Evolutionary conservation across 2,329 filamentous ascomycete species (phyloP).

Genomic region (Anisogramma anomala): DNA sequence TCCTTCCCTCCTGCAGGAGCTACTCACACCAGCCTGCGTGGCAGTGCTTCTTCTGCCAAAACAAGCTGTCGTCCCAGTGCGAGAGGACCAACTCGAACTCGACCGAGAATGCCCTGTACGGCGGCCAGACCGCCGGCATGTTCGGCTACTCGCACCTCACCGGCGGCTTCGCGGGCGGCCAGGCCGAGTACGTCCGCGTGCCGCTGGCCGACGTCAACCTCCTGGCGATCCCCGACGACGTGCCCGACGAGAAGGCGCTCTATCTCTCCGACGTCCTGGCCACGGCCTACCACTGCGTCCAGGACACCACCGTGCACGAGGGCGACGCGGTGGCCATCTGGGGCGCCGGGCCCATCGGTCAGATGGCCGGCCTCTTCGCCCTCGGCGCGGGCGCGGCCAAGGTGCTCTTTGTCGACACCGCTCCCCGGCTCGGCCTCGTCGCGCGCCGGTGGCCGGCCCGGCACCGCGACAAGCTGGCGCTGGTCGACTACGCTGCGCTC

Average conservation of each 20-base stretch:
- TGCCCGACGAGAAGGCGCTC: conserved; percentile 75
- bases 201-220: conserved; percentile 73
- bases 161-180: conserved; percentile 76
- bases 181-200: conserved; percentile 77
- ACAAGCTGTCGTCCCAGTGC: conserved; percentile 69
- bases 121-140: conserved; percentile 61
- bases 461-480: conserved; percentile 45
- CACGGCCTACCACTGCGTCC: conserved; percentile 72
- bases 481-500: conserved; percentile 55
- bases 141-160: conserved; percentile 71
- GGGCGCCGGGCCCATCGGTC: conserved; percentile 76
- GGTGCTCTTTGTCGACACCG: conserved; percentile 70
- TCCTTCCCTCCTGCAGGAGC: background rate
- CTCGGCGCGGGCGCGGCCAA: conserved; percentile 61
- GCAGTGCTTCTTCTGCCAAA: conserved; percentile 64
- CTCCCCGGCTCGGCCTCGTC: conserved; percentile 57
- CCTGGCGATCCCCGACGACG: conserved; percentile 62
- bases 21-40: background rate
- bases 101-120: conserved; percentile 64
- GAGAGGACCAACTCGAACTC: conserved; percentile 68
- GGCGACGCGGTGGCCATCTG: conserved; percentile 72
- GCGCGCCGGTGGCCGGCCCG: conserved; percentile 45
- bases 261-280: conserved; percentile 71
- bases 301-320: conserved; percentile 70
- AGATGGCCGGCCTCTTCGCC: conserved; percentile 70